Base-by-base conservation (phyloP, 148 eudicot genomes). In the Heliosperma pusillum region DNA sequence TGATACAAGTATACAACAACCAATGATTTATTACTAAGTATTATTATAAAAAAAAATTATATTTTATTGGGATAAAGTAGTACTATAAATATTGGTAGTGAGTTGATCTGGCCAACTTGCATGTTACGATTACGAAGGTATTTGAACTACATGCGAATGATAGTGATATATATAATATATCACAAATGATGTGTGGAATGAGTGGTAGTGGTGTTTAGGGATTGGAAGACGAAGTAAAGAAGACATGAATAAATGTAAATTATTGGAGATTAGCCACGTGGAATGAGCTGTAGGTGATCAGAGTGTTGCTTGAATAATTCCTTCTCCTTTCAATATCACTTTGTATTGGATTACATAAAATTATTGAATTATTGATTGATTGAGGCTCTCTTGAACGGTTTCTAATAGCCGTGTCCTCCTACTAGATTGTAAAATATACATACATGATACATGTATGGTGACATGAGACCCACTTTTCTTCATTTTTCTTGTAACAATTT, bases 261-360 rank as follows among this genome's bases (percentile, higher is more conserved):
- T 15, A 70, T 50, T 58, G 53, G 16, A 0, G 15, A 53, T 27
- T 5, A 27, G 72, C 72, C 57, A 69, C 16, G 72, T 67, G 71
- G 71, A 45, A 69, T 69, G 56, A 69, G 71, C 56, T 44, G 71
- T 68, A 69, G 2, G 13, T 36, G 26, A 66, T 50, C 19, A 27
- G 0, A 10, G 19, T 67, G 27, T 57, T 30, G 45, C 55, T 27
- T 52, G 27, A 33, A 33, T 33, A 0, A 33, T 33, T 33, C 40
- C 40, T 33, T 33, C 40, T 33, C 40, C 40, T 33, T 7, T 33
- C 40, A 33, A 33, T 5, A 3, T 33, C 40, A 33, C 40, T 33
- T 33, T 33, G 40, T 33, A 33, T 33, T 33, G 40, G 40, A 33
- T 33, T 33, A 33, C 3, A 33, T 33, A 33, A 33, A 33, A 33